phyloP scores from a whole-genome alignment of 345 rosid genomes.

The Lumnitzera racemosa region DNA sequence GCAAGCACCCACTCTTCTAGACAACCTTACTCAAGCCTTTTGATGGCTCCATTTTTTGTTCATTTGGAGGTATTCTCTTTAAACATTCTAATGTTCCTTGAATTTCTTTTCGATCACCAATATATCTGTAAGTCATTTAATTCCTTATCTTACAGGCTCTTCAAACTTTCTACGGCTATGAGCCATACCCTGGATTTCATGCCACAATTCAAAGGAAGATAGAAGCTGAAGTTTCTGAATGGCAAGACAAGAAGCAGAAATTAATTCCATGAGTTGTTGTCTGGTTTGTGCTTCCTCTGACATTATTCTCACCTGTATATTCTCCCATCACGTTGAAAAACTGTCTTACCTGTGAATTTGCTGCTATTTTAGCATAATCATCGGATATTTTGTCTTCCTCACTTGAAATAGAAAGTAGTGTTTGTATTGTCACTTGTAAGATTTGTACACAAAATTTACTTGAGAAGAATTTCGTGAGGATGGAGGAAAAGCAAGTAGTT shows the following conservation, averaged over 20 bases:
- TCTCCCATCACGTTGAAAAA: too few relatives aligned
- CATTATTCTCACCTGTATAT: too few relatives aligned
- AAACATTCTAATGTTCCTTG: background rate
- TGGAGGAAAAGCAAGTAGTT: too few relatives aligned
- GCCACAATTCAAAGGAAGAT: constrained; percentile 34
- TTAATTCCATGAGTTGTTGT: constrained; percentile 16
- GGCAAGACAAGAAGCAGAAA: constrained; percentile 44
- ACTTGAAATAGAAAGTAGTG: too few relatives aligned
- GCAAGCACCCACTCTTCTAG: constrained; percentile 59
- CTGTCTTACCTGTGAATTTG: too few relatives aligned
- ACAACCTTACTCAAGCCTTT: constrained; percentile 52
- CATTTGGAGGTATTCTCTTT: constrained; percentile 42
- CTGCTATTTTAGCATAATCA: background rate
- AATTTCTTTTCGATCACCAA: background rate
- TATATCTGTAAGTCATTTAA: constrained; percentile 3
- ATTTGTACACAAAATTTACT: too few relatives aligned
- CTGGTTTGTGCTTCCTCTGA: too few relatives aligned
- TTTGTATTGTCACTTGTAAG: too few relatives aligned
- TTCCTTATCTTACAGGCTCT: constrained; percentile 31
- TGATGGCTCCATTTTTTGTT: constrained; percentile 67
- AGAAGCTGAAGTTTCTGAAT: constrained; percentile 27
- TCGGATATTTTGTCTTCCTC: too few relatives aligned
- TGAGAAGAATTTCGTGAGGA: too few relatives aligned
- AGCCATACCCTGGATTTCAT: constrained; percentile 51
- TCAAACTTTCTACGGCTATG: constrained; percentile 35